phyloP scores from a whole-genome alignment of 352 stramenopile species.

The Phytophthora cryptogea region DNA sequence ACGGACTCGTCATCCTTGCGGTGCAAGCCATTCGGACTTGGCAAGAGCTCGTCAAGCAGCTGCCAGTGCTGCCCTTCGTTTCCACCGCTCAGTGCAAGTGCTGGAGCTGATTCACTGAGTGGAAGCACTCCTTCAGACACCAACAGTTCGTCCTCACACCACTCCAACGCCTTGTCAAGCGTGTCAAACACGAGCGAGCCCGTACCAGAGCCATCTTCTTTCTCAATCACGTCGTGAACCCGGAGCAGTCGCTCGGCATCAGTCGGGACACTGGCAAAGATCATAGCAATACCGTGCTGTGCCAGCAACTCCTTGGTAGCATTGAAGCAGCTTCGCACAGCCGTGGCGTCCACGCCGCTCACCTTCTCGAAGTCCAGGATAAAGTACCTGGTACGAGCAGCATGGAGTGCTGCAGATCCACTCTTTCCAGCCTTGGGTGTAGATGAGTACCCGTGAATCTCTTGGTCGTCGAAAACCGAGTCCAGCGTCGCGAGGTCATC shows the following conservation, averaged over 20 bases:
- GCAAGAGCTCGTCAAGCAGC: constrained; percentile 73
- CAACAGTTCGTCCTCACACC: constrained; percentile 86
- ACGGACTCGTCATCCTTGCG: constrained; percentile 18
- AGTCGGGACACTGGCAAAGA: constrained; percentile 75
- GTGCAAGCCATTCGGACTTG: constrained; percentile 25
- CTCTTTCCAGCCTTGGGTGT: constrained; percentile 36
- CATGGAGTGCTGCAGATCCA: constrained; percentile 48
- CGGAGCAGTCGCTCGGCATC: constrained; percentile 75
- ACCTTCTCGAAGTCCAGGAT: constrained; percentile 91
- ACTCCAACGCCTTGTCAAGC: constrained; percentile 83
- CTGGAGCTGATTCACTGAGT: constrained; percentile 55
- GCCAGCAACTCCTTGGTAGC: constrained; percentile 81
- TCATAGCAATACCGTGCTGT: constrained; percentile 76
- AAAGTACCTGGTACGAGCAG: constrained; percentile 82
- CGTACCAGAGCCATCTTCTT: constrained; percentile 50
- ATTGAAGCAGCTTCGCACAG: constrained; percentile 87
- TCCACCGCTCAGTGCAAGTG: constrained; percentile 31
- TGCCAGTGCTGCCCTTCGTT: constrained; percentile 47
- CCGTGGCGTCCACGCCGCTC: constrained; percentile 88
- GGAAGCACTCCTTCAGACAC: constrained; percentile 71
- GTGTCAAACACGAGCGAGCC: constrained; percentile 84
- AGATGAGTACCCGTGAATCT: constrained; percentile 45
- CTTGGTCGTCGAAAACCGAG: constrained; percentile 48
- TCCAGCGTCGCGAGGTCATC: constrained; percentile 71
- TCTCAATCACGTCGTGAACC: constrained; percentile 81